Conservation (phyloP, 306 rosid genomes). For the Vachellia pachyceras region DNA sequence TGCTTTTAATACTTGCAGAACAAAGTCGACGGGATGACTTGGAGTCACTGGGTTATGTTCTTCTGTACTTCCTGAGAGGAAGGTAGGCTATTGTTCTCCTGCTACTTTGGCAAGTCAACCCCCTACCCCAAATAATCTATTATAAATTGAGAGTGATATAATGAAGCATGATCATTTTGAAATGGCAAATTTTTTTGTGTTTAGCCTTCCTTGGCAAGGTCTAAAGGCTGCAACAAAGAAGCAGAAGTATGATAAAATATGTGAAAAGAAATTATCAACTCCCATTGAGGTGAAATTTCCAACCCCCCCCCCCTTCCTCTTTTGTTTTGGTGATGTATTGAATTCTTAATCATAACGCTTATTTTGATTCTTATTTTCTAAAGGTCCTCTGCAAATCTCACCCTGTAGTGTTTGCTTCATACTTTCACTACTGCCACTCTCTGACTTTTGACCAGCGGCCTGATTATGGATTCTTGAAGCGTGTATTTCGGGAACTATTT, state of each 20-base stretch:
- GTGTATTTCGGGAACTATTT: slow-evolving; percentile 88
- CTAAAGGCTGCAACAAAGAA: slow-evolving; percentile 97
- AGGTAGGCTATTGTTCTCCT: slow-evolving; percentile 56
- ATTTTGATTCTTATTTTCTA: slow-evolving; percentile 35
- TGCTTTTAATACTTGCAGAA: slow-evolving; percentile 58
- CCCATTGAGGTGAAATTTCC: slow-evolving; percentile 97
- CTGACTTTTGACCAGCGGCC: slow-evolving; percentile 95
- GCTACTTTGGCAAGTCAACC: slow-evolving; percentile 1
- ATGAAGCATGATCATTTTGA: slow-evolving; percentile 26
- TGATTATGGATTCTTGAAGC: slow-evolving; percentile 97
- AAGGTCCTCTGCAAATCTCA: slow-evolving; percentile 94
- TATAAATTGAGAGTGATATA: slow-evolving; percentile 6
- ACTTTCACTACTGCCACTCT: slow-evolving; percentile 94
- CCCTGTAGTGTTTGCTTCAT: slow-evolving; percentile 94
- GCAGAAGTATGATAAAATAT: slow-evolving; percentile 96
- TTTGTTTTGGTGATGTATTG: slow-evolving; percentile 8
- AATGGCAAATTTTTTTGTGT: slow-evolving; percentile 33
- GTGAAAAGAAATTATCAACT: slow-evolving; percentile 94
- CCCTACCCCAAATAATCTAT: slow-evolving; percentile 3
- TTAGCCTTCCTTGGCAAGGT: slow-evolving; percentile 99
- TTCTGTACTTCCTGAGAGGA: slow-evolving; percentile 93
- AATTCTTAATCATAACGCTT: slow-evolving; percentile 29
- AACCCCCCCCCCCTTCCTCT: slow-evolving; percentile 13
- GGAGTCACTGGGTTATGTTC: slow-evolving; percentile 98
- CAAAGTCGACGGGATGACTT: slow-evolving; percentile 99